phyloP scores from a whole-genome alignment of 192 early-diverging fungal species.

The Funneliformis mosseae region DNA sequence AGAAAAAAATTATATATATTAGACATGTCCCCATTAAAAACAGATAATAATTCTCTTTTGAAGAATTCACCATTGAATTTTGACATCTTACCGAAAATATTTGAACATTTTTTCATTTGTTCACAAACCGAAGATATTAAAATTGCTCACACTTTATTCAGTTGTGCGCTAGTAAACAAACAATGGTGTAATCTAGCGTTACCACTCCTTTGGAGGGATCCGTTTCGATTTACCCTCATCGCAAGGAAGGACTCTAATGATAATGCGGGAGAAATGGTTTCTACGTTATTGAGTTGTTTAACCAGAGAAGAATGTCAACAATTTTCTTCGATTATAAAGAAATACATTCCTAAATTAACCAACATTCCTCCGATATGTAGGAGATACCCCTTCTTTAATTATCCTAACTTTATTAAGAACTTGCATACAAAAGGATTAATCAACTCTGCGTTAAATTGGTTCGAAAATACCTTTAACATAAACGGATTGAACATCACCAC shows the following conservation, averaged over 20 bases:
- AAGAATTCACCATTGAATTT: neutral
- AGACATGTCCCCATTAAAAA: neutral
- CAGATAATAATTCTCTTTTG: neutral
- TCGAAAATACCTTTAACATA: neutral
- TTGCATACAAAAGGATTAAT: neutral
- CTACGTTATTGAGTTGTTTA: neutral
- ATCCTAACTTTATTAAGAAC: neutral
- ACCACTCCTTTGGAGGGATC: neutral
- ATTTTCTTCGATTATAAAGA: neutral
- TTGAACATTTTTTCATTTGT: neutral
- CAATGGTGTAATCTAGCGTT: constrained; percentile 1
- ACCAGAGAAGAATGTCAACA: neutral
- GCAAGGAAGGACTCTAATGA: neutral
- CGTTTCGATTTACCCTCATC: neutral
- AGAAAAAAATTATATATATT: too few species aligned
- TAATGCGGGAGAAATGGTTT: neutral
- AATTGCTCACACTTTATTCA: neutral
- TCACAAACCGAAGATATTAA: neutral
- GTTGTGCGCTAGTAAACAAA: constrained; percentile 1
- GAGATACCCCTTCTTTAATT: neutral
- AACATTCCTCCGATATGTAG: neutral
- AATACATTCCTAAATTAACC: neutral
- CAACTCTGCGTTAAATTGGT: neutral
- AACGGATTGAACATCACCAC: neutral
- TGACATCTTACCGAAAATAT: neutral